Conservation (phyloP, 768 basidiomycete genomes). For the Tylopilus sp. region DNA sequence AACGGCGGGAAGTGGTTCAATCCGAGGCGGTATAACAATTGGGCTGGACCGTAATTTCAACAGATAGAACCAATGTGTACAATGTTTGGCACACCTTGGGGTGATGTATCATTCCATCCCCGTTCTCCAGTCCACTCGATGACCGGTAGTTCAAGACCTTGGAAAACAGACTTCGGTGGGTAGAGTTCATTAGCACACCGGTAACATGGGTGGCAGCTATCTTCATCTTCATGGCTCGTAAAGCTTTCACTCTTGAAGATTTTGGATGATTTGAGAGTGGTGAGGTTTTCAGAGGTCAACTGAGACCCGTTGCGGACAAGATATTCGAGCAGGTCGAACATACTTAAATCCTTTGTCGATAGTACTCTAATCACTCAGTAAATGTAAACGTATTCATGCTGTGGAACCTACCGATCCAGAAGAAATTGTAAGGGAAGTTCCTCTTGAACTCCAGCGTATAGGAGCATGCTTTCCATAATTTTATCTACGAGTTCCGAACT, state of each 20-base stretch:
- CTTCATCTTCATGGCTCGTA: slow-evolving; percentile 25
- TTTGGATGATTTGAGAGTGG: no score
- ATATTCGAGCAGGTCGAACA: not conserved
- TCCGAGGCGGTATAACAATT: slow-evolving; percentile 69
- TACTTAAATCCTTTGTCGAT: not conserved
- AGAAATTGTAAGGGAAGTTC: not conserved
- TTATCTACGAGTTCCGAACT: slow-evolving; percentile 34
- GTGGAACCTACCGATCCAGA: not conserved
- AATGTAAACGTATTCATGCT: not conserved
- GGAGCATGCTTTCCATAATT: not conserved
- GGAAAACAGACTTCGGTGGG: slow-evolving; percentile 70
- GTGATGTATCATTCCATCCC: slow-evolving; percentile 74
- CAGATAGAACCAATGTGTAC: not conserved
- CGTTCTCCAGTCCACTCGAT: slow-evolving; percentile 74
- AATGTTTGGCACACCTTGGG: slow-evolving; percentile 62
- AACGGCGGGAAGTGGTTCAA: slow-evolving; percentile 63
- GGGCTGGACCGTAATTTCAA: slow-evolving; percentile 39
- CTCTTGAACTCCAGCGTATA: not conserved
- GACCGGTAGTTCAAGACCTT: slow-evolving; percentile 67
- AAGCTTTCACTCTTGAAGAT: slow-evolving; percentile 11
- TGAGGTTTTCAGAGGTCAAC: not conserved
- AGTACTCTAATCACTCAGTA: not conserved
- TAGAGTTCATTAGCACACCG: slow-evolving; percentile 75
- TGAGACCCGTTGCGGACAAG: not conserved
- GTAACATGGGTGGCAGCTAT: slow-evolving; percentile 46